phyloP scores from a whole-genome alignment of 2,329 filamentous ascomycete species.

The Leptographium wingfieldii region DNA sequence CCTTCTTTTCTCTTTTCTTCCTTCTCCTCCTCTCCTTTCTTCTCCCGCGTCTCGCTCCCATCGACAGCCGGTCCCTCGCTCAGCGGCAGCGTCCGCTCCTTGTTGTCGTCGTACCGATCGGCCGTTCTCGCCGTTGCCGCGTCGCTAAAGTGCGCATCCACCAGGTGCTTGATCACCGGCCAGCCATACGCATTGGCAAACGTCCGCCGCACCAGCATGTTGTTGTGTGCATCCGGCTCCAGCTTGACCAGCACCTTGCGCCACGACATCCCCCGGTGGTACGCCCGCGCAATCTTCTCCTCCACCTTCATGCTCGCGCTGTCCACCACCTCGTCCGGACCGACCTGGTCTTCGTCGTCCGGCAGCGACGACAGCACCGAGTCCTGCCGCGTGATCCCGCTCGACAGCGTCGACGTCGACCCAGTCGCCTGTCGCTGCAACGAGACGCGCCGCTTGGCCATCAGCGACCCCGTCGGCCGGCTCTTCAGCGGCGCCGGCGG shows the following conservation, averaged over 20 bases:
- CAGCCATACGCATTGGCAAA: conserved; percentile 96
- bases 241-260: conserved; percentile 91
- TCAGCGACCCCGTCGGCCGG: conserved; percentile 18
- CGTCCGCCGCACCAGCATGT: conserved; percentile 91
- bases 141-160: conserved; percentile 87
- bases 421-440: conserved; percentile 5
- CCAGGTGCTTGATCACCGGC: conserved; percentile 91
- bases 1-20: conserved; percentile 3
- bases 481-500: conserved; percentile 62
- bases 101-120: conserved; percentile 53
- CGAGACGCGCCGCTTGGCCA: conserved; percentile 17
- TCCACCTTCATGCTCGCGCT: conserved; percentile 74
- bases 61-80: conserved; percentile 42
- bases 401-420: background rate
- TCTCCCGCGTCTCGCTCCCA: conserved; percentile 50
- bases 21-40: conserved; percentile 3
- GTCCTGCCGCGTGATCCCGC: conserved; percentile 27
- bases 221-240: conserved; percentile 96
- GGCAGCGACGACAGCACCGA: conserved; percentile 26
- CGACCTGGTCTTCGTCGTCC: conserved; percentile 40
- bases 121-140: conserved; percentile 50
- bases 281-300: conserved; percentile 93
- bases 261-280: conserved; percentile 86
- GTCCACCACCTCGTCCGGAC: conserved; percentile 37
- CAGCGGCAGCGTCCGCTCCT: conserved; percentile 55